Conservation (phyloP, 2,329 filamentous ascomycete genomes). For the Arthrobotrys musiformis region DNA sequence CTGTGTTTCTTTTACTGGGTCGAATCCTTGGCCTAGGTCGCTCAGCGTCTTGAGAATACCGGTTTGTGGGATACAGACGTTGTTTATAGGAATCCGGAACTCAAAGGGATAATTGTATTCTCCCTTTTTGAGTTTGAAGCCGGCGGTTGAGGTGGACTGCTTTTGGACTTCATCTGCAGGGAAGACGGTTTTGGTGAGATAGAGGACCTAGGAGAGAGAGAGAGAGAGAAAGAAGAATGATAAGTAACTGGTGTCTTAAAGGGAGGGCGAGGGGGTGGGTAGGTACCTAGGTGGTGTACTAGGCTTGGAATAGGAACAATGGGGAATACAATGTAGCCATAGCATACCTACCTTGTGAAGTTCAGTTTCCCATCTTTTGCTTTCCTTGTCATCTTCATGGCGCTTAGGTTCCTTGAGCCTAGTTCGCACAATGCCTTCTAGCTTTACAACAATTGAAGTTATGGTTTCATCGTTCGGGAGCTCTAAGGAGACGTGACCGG, state of each 20-base stretch:
- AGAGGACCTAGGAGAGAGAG: constrained; percentile 72
- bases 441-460: constrained; percentile 76
- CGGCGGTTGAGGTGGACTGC: constrained; percentile 60
- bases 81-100: constrained; percentile 73
- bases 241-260: not conserved
- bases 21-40: constrained; percentile 64
- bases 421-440: constrained; percentile 81
- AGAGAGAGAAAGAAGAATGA: not conserved
- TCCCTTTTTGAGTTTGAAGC: constrained; percentile 74
- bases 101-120: constrained; percentile 80
- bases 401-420: constrained; percentile 65
- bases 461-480: constrained; percentile 65
- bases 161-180: constrained; percentile 67
- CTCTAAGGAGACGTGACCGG: constrained; percentile 64
- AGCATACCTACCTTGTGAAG: constrained; percentile 65
- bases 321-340: no score
- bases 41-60: constrained; percentile 59
- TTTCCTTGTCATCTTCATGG: constrained; percentile 61
- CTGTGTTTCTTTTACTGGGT: constrained; percentile 65
- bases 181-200: constrained; percentile 78
- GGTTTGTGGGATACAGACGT: constrained; percentile 60
- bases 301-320: not conserved
- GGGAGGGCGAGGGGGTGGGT: no score
- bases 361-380: constrained; percentile 64
- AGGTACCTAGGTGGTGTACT: not conserved